Percentiles rank a stretch among this genome's conserved stretches.
phyloP scores from a whole-genome alignment of 768 basidiomycete species.

The Auriscalpium vulgare region DNA sequence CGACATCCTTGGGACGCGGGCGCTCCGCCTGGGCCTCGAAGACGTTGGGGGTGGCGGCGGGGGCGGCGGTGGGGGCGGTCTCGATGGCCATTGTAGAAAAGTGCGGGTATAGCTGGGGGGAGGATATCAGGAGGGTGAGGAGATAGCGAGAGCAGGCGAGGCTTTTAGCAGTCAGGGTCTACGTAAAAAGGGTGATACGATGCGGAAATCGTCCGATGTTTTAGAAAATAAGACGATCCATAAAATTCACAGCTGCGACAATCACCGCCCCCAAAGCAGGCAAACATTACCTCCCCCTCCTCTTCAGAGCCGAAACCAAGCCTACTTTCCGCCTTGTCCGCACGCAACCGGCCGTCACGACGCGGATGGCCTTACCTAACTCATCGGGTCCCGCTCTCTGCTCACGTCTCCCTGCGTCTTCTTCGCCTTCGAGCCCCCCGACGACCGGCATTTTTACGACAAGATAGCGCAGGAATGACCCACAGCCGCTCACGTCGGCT shows the following conservation, averaged over 20 bases:
- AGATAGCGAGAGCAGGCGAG: not conserved
- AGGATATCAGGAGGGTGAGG: not conserved
- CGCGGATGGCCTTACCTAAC: slow-evolving; percentile 6
- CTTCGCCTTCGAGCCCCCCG: not conserved
- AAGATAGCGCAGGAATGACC: not conserved
- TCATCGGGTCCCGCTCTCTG: not conserved
- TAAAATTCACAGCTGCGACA: not conserved
- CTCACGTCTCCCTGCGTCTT: not conserved
- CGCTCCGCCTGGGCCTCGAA: slow-evolving; percentile 14
- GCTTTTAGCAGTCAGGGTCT: not conserved
- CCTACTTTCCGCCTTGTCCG: no score
- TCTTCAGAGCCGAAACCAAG: no score
- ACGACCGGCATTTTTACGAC: not conserved
- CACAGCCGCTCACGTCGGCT: slow-evolving; percentile 9
- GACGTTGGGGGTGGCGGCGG: slow-evolving; percentile 5
- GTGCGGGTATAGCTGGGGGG: not conserved
- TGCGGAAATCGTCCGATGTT: slow-evolving; percentile 14
- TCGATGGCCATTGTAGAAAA: slow-evolving; percentile 15
- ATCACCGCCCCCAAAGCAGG: no score
- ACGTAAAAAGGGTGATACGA: not conserved
- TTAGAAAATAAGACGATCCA: slow-evolving; percentile 9
- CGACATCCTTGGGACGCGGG: slow-evolving; percentile 15
- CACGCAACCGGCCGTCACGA: no score
- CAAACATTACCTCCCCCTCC: not conserved
- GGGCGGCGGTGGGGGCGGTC: slow-evolving; percentile 2